Evolutionary conservation across 495 filamentous ascomycete genomes (phyloP), one percentile per base, ranked within the genome.

Genomic region (Aspergillus hancockii): DNA sequence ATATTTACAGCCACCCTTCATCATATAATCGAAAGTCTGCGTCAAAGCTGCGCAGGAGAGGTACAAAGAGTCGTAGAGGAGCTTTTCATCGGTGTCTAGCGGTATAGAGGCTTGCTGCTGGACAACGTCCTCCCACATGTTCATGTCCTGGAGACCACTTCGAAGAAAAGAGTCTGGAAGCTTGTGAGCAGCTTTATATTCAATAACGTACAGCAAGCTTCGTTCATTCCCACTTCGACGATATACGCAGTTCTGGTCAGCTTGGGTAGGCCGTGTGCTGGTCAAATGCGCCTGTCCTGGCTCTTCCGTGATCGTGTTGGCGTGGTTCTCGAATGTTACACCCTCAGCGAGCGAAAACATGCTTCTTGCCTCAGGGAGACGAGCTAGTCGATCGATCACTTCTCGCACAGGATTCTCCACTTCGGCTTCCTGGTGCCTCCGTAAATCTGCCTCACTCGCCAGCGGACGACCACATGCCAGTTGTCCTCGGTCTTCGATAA

Each of bases 331-430:
- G 16, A 45, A 46, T 13, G 9, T 25, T n/a, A 55, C 19, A 3
- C 53, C 53, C 32, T 31, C 53, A 30, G 22, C 53, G 14, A 55
- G 53, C 5, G 53, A 16, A 46, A 54, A 36, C 8, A 4, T 18
- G 21, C 22, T 4, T 9, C 16, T 21, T 22, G 18, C 53, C 19
- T 7, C 31, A 22, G 51, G 31, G 8, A 43, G 13, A 9, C 19
- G 8, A 13, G 13, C 21, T 31, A 55, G 23, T 18, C 19, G 8
- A 14, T 43, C 53, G n/a, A 55, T 30, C 36, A 55, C 43, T 46
- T 55, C 53, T 55, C 46, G 18, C 21, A 55, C 53, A 8, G 53
- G 53, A 30, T 19, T 55, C 28, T 55, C 53, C 53, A 55, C 53
- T 55, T 55, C 53, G 0, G 23, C 38, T 19, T 55, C 38, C 43